Base-by-base conservation (phyloP, 148 eudicot genomes). In the Silene latifolia region DNA sequence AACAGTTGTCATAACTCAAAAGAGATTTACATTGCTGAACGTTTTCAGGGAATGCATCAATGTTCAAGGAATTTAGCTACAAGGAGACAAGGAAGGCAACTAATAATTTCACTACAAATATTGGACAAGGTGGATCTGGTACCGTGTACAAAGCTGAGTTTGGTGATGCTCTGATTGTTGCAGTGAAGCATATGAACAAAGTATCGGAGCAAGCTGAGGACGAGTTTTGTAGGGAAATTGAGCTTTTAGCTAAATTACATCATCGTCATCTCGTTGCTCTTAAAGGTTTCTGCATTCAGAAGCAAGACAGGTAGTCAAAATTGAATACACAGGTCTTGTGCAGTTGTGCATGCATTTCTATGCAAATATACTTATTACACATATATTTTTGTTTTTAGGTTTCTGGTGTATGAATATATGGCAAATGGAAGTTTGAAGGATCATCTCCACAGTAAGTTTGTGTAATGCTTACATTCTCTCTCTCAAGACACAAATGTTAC, bases 201-300 rank as follows among this genome's bases (percentile, higher is more conserved):
- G 87, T 83, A 32, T 89, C 98, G 27, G 94, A 90, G 81, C 98
- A 96, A 80, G 98, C 94, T 25, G 94, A 89, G 70, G 97, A 87
- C 69, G 99, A 96, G 71, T 92, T 96, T 73, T 90, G 97, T 83
- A 82, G 87, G 85, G 99, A 96, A 81, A 85, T 96, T 79, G 94
- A 92, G 84, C 97, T 90, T 72, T 88, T 92, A 66, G 94, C 97
- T 76, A 89, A 90, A 86, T 80, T 95, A 47, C 97, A 95, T 81
- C 99, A 95, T 82, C 97, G 99, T 44, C 99, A 95, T 87, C 97
- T 95, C 72, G 97, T 92, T 71, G 79, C 97, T 85, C 88, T 96
- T 27, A 86, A 84, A 86, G 98, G 99, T 61, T 96, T 90, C 77
- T 95, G 98, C 82, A 78, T 90, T 73, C 82, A 83, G 68, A 95